phyloP scores from a whole-genome alignment of 169 alveolate genomes.

The Besnoitia besnoiti region DNA sequence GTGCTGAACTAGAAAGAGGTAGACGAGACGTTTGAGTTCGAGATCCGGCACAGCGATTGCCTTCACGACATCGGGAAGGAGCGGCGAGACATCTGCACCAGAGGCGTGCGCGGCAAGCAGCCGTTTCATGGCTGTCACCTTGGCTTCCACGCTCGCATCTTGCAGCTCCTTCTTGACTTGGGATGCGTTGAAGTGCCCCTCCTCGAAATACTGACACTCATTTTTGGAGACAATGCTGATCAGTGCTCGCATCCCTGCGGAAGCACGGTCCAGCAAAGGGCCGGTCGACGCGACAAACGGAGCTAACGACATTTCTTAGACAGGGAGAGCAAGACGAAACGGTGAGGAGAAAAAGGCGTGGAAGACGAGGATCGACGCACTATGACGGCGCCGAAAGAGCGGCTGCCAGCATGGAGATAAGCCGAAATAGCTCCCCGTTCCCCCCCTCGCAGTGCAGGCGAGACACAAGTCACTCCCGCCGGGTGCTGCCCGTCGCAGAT shows the following conservation, averaged over 20 bases:
- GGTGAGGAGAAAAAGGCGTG: too few species aligned
- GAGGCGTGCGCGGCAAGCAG: conserved; percentile 74
- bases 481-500: too few species aligned
- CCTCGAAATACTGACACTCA: conserved; percentile 71
- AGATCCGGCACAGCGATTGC: conserved; percentile 78
- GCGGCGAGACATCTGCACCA: conserved; percentile 79
- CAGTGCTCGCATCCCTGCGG: conserved; percentile 70
- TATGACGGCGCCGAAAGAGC: too few species aligned
- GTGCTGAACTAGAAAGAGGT: conserved; percentile 79
- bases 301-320: neutral
- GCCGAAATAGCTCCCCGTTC: too few species aligned
- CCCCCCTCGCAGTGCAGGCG: too few species aligned
- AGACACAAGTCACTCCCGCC: too few species aligned
- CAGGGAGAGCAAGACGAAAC: neutral
- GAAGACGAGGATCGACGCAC: too few species aligned
- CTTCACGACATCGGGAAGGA: conserved; percentile 83
- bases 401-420: too few species aligned
- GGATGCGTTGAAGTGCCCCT: conserved; percentile 46
- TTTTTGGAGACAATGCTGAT: conserved; percentile 61
- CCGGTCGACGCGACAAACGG: conserved; percentile 41
- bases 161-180: conserved; percentile 66
- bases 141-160: conserved; percentile 72
- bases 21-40: conserved; percentile 80
- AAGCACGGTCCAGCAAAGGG: conserved; percentile 72
- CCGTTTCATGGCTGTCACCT: conserved; percentile 81